Evolutionary conservation across 805 yeast genomes (phyloP).

Genomic region (Jamesozyma gamospora): DNA sequence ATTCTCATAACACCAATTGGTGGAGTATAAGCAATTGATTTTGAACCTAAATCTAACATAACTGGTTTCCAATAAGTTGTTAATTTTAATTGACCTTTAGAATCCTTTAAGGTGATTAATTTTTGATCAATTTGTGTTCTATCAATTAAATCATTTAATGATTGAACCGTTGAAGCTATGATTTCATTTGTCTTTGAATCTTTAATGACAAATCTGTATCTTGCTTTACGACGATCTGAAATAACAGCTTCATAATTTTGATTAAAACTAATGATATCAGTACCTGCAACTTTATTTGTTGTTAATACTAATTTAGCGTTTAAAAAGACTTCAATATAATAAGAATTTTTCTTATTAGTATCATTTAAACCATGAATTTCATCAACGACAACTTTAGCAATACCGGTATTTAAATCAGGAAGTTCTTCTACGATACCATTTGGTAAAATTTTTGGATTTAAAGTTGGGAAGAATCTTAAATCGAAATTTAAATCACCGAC

Average conservation of each 20-base stretch:
- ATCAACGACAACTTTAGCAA: slow-evolving; percentile 49
- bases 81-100: slow-evolving; percentile 63
- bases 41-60: slow-evolving; percentile 52
- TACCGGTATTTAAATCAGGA: slow-evolving; percentile 91
- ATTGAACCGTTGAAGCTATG: slow-evolving; percentile 49
- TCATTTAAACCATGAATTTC: slow-evolving; percentile 27
- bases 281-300: slow-evolving; percentile 39
- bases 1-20: slow-evolving; percentile 90
- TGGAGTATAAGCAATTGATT: slow-evolving; percentile 75
- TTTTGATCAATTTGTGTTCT: slow-evolving; percentile 66
- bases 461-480: slow-evolving; percentile 65
- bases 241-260: slow-evolving; percentile 56
- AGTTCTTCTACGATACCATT: slow-evolving; percentile 81
- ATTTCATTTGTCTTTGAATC: slow-evolving; percentile 48
- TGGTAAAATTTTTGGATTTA: slow-evolving; percentile 45
- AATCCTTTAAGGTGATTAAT: slow-evolving; percentile 64
- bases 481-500: slow-evolving; percentile 69
- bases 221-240: slow-evolving; percentile 60
- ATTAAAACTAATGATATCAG: slow-evolving; percentile 61
- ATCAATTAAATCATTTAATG: slow-evolving; percentile 59
- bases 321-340: slow-evolving; percentile 63
- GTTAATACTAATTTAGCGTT: slow-evolving; percentile 50
- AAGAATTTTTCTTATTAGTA: slow-evolving; percentile 43
- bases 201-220: slow-evolving; percentile 55
- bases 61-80: slow-evolving; percentile 82